Evolutionary conservation across 306 rosid species (phyloP), one percentile per base, ranked within the genome.

Genomic region (Fragaria ananassa): DNA sequence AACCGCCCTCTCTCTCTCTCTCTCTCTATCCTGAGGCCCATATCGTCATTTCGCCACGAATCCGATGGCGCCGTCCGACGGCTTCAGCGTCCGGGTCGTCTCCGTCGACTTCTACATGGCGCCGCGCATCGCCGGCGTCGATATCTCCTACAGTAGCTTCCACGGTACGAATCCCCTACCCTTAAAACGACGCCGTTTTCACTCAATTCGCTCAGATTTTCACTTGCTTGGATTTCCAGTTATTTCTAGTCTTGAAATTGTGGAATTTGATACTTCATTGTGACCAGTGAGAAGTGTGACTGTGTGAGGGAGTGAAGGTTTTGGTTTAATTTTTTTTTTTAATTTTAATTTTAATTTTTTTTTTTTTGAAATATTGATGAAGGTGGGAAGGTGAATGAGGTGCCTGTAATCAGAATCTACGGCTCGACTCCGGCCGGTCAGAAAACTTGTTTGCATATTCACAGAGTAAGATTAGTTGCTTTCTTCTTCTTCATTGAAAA

Each of bases 371-470:
- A 50, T 46, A 25, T 34, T 13, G 25, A 42, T 42, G 46, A 74
- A 87, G 98, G 97, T 77, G 96, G 93, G 76, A 90, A 88, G 66
- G 96, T 89, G 77, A 89, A 88, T 29, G 97, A 92, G 79, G 91
- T 90, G 47, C 97, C 98, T 11, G 91, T 95, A 14, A 83, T 95
- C 14, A 84, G 97, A 82, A 85, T 95, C 9, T 95, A 87, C 68
- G 97, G 98, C 77, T 88, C 98, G 39, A 92, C 98, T 46, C 96
- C 97, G 4, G 89, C 92, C 57, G 97, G 97, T 74, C 98, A 95
- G 93, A 95, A 90, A 71, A 89, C 98, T 80, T 94, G 98, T 79
- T 79, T 92, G 88, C 98, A 95, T 78, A 29, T 95, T 29, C 98
- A 95, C 69, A 76, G 86, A 84, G 98, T 95, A 86, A 91, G 89